phyloP scores from a whole-genome alignment of 2,329 filamentous ascomycete genomes.

The Aureobasidium uvarum region DNA sequence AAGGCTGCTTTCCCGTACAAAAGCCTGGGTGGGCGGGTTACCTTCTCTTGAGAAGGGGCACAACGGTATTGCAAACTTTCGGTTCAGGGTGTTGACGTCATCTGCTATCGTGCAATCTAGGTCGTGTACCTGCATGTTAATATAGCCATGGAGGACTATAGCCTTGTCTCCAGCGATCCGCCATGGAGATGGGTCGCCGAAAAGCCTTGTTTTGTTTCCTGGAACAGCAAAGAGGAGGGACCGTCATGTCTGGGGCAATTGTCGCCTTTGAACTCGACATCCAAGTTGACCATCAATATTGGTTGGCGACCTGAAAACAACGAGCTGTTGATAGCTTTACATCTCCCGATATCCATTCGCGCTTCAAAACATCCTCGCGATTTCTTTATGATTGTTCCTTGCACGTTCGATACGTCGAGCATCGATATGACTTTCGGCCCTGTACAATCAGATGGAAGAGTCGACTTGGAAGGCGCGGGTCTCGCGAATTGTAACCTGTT shows the following conservation, averaged over 20 bases:
- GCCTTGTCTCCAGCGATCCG: background rate
- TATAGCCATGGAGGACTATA: background rate
- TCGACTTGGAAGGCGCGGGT: background rate
- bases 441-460: background rate
- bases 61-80: background rate
- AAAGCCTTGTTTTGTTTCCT: constrained; percentile 1
- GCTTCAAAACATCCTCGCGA: background rate
- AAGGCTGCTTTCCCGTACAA: background rate
- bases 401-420: background rate
- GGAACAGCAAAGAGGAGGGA: constrained; percentile 12
- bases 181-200: constrained; percentile 12
- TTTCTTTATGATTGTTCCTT: constrained; percentile 14
- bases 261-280: background rate
- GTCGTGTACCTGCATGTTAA: background rate
- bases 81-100: background rate
- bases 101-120: background rate
- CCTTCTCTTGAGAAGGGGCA: constrained; percentile 1
- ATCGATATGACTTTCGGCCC: background rate
- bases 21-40: constrained; percentile 11
- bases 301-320: background rate
- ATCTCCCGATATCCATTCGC: constrained; percentile 10
- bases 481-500: constrained; percentile 3
- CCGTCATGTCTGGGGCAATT: background rate
- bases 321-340: constrained; percentile 18
- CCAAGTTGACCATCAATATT: background rate